Percentiles rank a stretch among this genome's conserved stretches.
Conservation (phyloP, 768 basidiomycete genomes). For the Mrakia hoshinonis region DNA sequence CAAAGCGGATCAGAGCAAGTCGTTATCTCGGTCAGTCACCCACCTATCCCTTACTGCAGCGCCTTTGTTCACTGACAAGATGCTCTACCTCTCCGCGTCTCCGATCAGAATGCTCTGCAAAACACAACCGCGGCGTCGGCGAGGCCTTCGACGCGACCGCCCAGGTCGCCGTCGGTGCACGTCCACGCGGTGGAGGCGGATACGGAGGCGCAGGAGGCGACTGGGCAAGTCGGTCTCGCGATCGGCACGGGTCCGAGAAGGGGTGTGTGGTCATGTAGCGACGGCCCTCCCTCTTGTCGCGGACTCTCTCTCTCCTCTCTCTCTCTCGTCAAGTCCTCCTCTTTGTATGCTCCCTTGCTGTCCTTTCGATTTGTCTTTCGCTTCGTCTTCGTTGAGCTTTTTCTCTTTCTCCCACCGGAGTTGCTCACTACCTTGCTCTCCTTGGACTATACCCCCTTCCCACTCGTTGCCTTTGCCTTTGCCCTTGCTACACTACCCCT, state of each 20-base stretch:
- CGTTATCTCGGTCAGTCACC: constrained; percentile 4
- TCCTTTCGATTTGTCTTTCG: not conserved
- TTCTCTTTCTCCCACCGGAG: not conserved
- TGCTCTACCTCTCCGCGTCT: not conserved
- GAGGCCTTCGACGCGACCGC: constrained; percentile 21
- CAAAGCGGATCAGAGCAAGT: constrained; percentile 16
- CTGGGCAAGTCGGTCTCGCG: not conserved
- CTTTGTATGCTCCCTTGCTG: not conserved
- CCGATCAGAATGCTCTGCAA: constrained; percentile 17
- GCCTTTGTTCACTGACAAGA: not conserved
- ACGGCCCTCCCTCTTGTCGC: not conserved
- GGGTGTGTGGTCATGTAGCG: constrained; percentile 1
- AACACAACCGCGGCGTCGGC: constrained; percentile 21
- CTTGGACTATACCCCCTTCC: not conserved
- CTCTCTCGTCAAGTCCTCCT: no score
- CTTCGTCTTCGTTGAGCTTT: not conserved
- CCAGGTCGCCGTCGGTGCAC: not conserved
- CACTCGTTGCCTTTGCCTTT: not conserved
- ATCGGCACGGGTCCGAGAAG: not conserved
- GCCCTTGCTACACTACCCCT: not conserved
- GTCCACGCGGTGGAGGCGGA: constrained; percentile 3
- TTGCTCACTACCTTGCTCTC: not conserved
- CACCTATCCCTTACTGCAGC: not conserved
- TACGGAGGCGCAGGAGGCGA: not conserved
- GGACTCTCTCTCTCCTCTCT: no score